phyloP scores from a whole-genome alignment of 2,329 filamentous ascomycete species.

The Tolypocladium cylindrosporum region DNA sequence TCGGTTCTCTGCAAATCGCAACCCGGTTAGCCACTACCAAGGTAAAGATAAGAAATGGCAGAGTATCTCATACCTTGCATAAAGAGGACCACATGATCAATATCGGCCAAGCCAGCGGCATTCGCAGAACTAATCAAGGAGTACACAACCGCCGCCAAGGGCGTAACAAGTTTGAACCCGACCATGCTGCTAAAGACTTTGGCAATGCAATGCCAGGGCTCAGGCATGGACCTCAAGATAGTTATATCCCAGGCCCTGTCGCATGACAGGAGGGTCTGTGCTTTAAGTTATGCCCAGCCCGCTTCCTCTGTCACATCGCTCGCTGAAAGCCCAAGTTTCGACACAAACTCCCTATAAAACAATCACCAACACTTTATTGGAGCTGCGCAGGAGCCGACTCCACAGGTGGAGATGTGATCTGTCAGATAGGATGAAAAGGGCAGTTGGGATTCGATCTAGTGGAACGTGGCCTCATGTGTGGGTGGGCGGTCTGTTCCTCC shows the following conservation, averaged over 20 bases:
- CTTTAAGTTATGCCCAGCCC: neutral
- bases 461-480: neutral
- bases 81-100: slow-evolving; percentile 47
- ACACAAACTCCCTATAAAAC: too few relatives aligned
- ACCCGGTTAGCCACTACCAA: neutral
- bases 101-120: slow-evolving; percentile 22
- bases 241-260: neutral
- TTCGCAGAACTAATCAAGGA: neutral
- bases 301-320: neutral
- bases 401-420: neutral
- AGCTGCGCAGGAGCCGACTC: neutral
- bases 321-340: neutral
- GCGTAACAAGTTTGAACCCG: neutral
- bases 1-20: slow-evolving; percentile 15
- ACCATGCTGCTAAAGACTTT: neutral
- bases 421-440: neutral
- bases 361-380: neutral
- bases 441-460: neutral
- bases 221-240: neutral
- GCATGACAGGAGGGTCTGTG: neutral
- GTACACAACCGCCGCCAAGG: neutral
- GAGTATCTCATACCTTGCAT: slow-evolving; percentile 33
- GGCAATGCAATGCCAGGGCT: neutral
- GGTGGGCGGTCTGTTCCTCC: neutral
- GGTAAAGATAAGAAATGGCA: too few relatives aligned